Percentiles rank a stretch among this genome's conserved stretches.
phyloP scores from a whole-genome alignment of 108 stramenopile genomes.

The Nitzschia palea region DNA sequence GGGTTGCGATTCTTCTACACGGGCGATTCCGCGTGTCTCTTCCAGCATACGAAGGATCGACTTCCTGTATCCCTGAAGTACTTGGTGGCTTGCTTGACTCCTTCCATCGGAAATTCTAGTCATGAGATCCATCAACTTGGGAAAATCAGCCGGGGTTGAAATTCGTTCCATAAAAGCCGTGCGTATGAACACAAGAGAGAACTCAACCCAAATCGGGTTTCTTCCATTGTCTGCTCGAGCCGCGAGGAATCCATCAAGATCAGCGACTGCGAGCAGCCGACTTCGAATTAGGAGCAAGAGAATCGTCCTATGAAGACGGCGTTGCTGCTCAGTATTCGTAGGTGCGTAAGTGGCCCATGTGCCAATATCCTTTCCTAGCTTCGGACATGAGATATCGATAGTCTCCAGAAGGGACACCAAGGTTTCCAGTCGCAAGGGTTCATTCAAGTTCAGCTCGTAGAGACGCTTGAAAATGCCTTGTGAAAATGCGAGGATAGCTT shows the following conservation, averaged over 20 bases:
- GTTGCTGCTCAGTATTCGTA: constrained; percentile 80
- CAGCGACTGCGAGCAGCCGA: constrained; percentile 70
- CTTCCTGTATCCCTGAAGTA: constrained; percentile 70
- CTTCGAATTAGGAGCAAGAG: constrained; percentile 87
- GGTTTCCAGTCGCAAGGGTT: constrained; percentile 87
- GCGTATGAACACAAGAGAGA: constrained; percentile 85
- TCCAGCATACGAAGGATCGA: constrained; percentile 78
- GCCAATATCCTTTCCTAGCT: constrained; percentile 84
- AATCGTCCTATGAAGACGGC: constrained; percentile 89
- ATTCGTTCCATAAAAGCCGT: constrained; percentile 85
- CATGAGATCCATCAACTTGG: constrained; percentile 84
- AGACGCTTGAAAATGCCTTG: constrained; percentile 97
- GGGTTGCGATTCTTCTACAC: constrained; percentile 5
- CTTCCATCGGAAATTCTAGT: constrained; percentile 77
- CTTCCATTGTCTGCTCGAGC: constrained; percentile 82
- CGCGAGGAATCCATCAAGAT: constrained; percentile 87
- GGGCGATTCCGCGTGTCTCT: constrained; percentile 57
- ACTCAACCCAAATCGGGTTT: constrained; percentile 88
- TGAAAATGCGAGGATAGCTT: constrained; percentile 88
- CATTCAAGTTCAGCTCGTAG: constrained; percentile 86
- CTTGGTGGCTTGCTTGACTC: constrained; percentile 66
- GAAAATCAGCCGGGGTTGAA: constrained; percentile 71
- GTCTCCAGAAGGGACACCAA: constrained; percentile 86
- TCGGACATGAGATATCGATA: constrained; percentile 79
- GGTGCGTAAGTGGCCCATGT: constrained; percentile 94